Conservation (phyloP, 805 yeast genomes). For the Saturnispora zaruensis region DNA sequence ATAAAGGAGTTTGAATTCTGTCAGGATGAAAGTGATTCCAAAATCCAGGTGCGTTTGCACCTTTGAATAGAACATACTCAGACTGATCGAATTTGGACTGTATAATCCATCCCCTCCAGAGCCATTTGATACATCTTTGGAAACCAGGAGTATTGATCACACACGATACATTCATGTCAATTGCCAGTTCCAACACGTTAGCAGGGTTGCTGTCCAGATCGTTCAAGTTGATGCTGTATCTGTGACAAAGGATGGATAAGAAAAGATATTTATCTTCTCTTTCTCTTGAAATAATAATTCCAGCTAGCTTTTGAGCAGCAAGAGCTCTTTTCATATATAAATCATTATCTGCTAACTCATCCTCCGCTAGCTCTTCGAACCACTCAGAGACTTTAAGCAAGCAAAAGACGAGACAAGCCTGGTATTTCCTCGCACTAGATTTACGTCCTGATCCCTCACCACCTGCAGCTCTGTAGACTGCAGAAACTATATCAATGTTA, state of each 20-base stretch:
- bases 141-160: constrained; percentile 76
- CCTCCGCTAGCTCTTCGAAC: constrained; percentile 54
- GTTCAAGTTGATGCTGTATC: constrained; percentile 58
- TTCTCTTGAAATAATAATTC: constrained; percentile 57
- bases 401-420: constrained; percentile 61
- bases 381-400: constrained; percentile 69
- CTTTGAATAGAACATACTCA: constrained; percentile 56
- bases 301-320: constrained; percentile 71
- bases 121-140: constrained; percentile 80
- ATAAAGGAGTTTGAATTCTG: constrained; percentile 74
- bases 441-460: constrained; percentile 60
- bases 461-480: constrained; percentile 71
- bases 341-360: constrained; percentile 60
- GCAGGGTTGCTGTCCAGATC: constrained; percentile 54
- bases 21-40: constrained; percentile 69
- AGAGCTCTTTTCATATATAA: constrained; percentile 50
- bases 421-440: constrained; percentile 51
- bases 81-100: constrained; percentile 65
- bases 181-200: constrained; percentile 79
- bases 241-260: constrained; percentile 66
- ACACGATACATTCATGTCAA: constrained; percentile 71
- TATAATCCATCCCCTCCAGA: constrained; percentile 90
- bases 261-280: constrained; percentile 53
- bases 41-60: constrained; percentile 46
- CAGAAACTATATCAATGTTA: constrained; percentile 47